These are phyloP conservation scores for Trametes maxima DNA, from an alignment of 768 basidiomycete genomes.

Conservation along the genomic window DNA sequence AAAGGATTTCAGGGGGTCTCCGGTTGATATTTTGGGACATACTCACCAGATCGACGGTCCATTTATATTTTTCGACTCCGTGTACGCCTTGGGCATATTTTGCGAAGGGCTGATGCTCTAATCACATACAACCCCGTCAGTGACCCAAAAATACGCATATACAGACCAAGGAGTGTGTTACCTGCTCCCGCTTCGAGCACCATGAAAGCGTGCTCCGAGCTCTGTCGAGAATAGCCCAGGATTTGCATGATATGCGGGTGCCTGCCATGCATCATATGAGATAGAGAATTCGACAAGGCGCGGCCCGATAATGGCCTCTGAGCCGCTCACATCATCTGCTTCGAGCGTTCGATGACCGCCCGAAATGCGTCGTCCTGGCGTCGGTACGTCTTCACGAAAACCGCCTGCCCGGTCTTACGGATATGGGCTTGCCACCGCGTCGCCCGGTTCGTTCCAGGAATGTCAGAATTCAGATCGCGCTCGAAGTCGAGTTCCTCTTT, in stretches of 20 bases:
- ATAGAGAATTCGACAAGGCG: background rate
- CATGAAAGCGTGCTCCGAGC: background rate
- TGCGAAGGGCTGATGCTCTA: too few species aligned
- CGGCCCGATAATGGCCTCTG: background rate
- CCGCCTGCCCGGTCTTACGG: background rate
- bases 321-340: background rate
- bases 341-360: background rate
- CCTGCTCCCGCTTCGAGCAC: background rate
- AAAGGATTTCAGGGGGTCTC: too few species aligned
- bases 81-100: too few species aligned
- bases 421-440: conserved; percentile 4
- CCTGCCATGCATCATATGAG: background rate
- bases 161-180: too few species aligned
- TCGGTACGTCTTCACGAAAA: conserved; percentile 4
- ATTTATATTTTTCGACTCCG: too few species aligned
- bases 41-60: too few species aligned
- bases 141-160: too few species aligned
- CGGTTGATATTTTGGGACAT: too few species aligned
- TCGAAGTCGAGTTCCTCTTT: background rate
- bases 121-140: too few species aligned
- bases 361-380: background rate
- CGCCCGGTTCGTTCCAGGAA: background rate
- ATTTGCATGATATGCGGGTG: conserved; percentile 6
- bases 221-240: background rate
- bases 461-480: background rate